Evolutionary conservation across 495 filamentous ascomycete species (phyloP).

Genomic region (Xylona heveae): DNA sequence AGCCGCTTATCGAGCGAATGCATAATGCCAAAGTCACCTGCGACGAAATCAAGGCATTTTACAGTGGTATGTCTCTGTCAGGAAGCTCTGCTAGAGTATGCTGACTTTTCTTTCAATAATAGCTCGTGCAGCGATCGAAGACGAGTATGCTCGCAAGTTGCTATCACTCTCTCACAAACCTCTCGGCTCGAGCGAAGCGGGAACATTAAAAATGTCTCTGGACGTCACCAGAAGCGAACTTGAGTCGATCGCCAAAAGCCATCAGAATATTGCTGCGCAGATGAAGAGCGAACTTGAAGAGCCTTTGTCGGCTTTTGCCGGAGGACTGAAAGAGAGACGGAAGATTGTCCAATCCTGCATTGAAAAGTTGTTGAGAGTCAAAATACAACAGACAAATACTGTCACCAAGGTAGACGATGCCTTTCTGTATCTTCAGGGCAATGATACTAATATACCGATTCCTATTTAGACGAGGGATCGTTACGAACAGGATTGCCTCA

Average conservation of each 20-base stretch:
- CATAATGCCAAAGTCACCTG: slow-evolving; percentile 85
- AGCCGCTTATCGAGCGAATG: slow-evolving; percentile 88
- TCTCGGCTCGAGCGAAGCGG: slow-evolving; percentile 72
- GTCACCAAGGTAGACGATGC: slow-evolving; percentile 83
- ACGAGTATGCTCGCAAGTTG: slow-evolving; percentile 91
- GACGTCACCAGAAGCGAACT: slow-evolving; percentile 77
- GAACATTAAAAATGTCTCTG: slow-evolving; percentile 62
- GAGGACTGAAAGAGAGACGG: slow-evolving; percentile 80
- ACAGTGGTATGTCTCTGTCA: slow-evolving; percentile 37
- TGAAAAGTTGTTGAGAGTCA: slow-evolving; percentile 82
- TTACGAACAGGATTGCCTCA: slow-evolving; percentile 92
- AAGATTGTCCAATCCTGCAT: slow-evolving; percentile 89
- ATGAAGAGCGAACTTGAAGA: slow-evolving; percentile 98
- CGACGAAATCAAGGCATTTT: slow-evolving; percentile 86
- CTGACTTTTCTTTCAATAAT: slow-evolving; percentile 6
- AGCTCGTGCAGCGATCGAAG: slow-evolving; percentile 88
- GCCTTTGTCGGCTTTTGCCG: slow-evolving; percentile 73
- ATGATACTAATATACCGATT: too few relatives aligned
- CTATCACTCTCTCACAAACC: slow-evolving; percentile 70
- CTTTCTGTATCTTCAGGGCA: too few relatives aligned
- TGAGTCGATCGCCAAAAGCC: slow-evolving; percentile 86
- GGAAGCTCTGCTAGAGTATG: neutral
- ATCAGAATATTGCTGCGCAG: slow-evolving; percentile 70
- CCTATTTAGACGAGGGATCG: slow-evolving; percentile 54
- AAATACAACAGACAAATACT: slow-evolving; percentile 69